phyloP scores from a whole-genome alignment of 2,329 filamentous ascomycete genomes.

The Septoria petroselini region DNA sequence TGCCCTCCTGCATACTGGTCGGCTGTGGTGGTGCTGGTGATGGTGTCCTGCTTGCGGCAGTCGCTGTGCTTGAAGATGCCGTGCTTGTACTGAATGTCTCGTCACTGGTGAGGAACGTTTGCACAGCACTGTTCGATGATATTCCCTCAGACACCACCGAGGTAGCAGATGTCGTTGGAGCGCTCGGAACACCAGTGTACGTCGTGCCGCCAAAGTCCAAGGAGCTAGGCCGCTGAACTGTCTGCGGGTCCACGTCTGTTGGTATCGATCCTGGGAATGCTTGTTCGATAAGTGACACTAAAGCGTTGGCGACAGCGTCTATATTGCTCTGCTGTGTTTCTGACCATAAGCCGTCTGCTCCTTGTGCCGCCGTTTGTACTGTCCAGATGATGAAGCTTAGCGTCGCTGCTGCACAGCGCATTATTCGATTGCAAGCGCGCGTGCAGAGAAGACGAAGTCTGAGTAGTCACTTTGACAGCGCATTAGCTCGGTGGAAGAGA shows the following conservation, averaged over 20 bases:
- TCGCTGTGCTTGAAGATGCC: not conserved
- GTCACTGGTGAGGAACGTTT: not conserved
- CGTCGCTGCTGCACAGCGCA: constrained; percentile 6
- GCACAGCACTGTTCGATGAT: not conserved
- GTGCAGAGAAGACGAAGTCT: constrained; percentile 2
- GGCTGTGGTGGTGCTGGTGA: not conserved
- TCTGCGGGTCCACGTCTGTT: constrained; percentile 4
- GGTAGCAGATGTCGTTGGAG: not conserved
- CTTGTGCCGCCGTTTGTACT: not conserved
- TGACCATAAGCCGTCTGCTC: constrained; percentile 1
- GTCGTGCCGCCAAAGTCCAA: constrained; percentile 7
- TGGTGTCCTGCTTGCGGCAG: not conserved
- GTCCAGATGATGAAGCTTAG: not conserved
- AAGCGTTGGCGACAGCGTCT: constrained; percentile 7
- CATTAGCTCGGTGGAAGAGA: not conserved
- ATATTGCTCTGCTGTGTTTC: constrained; percentile 6
- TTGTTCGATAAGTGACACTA: constrained; percentile 3
- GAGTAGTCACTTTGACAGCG: not conserved
- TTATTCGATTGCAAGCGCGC: too few species aligned
- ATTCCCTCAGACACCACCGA: not conserved
- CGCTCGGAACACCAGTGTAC: constrained; percentile 4
- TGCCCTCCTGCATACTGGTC: not conserved
- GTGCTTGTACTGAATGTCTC: not conserved
- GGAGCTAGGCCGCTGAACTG: constrained; percentile 10
- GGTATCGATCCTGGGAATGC: constrained; percentile 4